Percentiles rank a stretch among this genome's conserved stretches.
Evolutionary conservation across 129 eudicot genomes (phyloP).

Genomic region (Flaveria linearis): DNA sequence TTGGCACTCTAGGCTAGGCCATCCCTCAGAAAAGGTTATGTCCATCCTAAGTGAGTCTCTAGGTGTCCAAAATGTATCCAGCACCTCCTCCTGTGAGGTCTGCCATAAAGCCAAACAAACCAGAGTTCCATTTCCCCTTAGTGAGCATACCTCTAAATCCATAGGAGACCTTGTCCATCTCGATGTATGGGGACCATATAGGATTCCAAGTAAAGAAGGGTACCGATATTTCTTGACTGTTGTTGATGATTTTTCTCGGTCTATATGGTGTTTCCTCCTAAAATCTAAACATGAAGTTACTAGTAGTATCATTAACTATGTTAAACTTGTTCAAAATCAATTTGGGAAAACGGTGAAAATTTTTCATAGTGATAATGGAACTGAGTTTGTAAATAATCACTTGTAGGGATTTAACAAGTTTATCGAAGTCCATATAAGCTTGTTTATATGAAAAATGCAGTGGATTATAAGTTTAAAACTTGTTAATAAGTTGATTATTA

Average conservation of each 20-base stretch:
- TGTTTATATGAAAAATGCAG: too few species aligned
- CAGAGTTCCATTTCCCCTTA: neutral
- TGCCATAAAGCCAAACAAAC: neutral
- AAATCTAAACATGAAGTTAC: neutral
- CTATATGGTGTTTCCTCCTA: neutral
- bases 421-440: too few species aligned
- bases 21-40: neutral
- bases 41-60: neutral
- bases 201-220: neutral
- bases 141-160: neutral
- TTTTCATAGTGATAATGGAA: neutral
- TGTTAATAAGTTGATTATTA: too few species aligned
- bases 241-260: neutral
- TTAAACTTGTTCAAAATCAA: neutral
- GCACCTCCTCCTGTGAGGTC: neutral
- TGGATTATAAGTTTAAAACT: too few species aligned
- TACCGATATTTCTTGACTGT: neutral
- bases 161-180: neutral
- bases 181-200: neutral
- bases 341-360: neutral
- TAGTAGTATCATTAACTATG: neutral
- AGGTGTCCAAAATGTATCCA: neutral
- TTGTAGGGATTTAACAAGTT: too few species aligned
- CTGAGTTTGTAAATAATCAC: neutral
- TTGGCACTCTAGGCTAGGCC: neutral